A percentile compares a stretch with the other conserved stretches of the same genome.
These are phyloP conservation scores for Stachybotrys echinatus DNA, from an alignment of 2,329 filamentous ascomycete species.

Conservation along the genomic window DNA sequence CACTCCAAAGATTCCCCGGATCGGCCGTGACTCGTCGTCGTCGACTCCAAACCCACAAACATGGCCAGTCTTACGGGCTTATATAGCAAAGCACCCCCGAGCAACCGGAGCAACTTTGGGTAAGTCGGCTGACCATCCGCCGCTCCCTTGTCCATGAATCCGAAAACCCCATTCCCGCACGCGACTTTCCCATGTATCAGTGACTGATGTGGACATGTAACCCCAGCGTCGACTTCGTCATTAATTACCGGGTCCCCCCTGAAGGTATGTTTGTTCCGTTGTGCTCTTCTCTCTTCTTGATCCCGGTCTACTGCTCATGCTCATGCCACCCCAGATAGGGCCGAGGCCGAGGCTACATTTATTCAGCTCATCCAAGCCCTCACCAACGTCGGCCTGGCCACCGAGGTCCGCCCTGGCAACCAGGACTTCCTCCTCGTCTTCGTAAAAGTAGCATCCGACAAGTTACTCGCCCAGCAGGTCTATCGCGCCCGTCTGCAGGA, in stretches of 20 bases:
- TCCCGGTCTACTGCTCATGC: too few relatives aligned
- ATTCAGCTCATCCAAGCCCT: conserved; percentile 72
- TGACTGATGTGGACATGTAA: not conserved
- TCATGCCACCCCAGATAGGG: conserved; percentile 46
- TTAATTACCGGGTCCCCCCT: conserved; percentile 69
- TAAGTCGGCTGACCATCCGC: conserved; percentile 14
- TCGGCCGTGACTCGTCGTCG: too few relatives aligned
- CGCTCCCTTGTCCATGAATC: not conserved
- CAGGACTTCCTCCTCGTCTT: conserved; percentile 75
- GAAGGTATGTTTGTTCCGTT: conserved; percentile 58
- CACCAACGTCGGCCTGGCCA: conserved; percentile 73
- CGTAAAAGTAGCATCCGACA: conserved; percentile 69
- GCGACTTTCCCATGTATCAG: too few relatives aligned
- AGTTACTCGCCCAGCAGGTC: conserved; percentile 71
- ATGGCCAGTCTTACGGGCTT: conserved; percentile 29
- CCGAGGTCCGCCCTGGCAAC: conserved; percentile 79
- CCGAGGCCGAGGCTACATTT: conserved; percentile 69
- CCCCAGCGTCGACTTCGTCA: conserved; percentile 76
- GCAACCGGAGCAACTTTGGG: conserved; percentile 33
- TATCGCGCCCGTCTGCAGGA: conserved; percentile 87
- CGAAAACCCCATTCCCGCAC: too few relatives aligned
- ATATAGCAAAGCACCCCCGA: conserved; percentile 10
- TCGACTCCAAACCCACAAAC: not conserved
- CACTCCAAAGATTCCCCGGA: too few relatives aligned
- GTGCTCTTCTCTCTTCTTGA: not conserved